phyloP scores from a whole-genome alignment of 164 flowering plant genomes.

The Sextonia rubra region DNA sequence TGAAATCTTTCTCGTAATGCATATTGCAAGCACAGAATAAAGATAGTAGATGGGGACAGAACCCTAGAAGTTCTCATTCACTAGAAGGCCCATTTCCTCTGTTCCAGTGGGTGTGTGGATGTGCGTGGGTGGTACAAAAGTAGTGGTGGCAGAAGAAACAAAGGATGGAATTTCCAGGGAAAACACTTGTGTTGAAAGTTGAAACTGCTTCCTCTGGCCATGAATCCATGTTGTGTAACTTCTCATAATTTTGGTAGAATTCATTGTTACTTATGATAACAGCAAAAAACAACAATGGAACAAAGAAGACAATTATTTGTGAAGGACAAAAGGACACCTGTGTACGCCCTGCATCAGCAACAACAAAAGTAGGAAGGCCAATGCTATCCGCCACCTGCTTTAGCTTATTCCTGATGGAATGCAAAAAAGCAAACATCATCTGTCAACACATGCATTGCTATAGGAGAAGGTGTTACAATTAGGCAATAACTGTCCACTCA shows the following conservation, averaged over 20 bases:
- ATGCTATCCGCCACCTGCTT: constrained; percentile 67
- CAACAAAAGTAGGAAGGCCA: constrained; percentile 93
- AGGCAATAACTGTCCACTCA: constrained; percentile 31
- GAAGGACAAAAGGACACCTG: constrained; percentile 44
- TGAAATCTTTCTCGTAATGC: no score
- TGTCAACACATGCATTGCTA: neutral
- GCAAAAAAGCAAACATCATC: neutral
- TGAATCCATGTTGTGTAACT: no score
- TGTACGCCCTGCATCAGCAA: constrained; percentile 96
- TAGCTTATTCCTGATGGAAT: constrained; percentile 62
- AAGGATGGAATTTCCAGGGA: neutral
- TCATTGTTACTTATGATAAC: neutral
- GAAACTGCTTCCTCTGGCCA: neutral
- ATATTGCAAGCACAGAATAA: no score
- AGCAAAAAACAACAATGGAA: neutral
- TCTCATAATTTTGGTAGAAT: neutral
- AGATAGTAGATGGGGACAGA: no score
- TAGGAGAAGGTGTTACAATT: constrained; percentile 2
- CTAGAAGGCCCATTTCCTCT: no score
- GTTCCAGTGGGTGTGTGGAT: no score
- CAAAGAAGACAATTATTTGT: neutral
- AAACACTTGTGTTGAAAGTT: neutral
- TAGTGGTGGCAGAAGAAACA: neutral
- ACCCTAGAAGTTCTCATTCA: no score
- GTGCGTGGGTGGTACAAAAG: neutral